phyloP scores from a whole-genome alignment of 179 eudicot genomes.

The Actinidia chinensis region DNA sequence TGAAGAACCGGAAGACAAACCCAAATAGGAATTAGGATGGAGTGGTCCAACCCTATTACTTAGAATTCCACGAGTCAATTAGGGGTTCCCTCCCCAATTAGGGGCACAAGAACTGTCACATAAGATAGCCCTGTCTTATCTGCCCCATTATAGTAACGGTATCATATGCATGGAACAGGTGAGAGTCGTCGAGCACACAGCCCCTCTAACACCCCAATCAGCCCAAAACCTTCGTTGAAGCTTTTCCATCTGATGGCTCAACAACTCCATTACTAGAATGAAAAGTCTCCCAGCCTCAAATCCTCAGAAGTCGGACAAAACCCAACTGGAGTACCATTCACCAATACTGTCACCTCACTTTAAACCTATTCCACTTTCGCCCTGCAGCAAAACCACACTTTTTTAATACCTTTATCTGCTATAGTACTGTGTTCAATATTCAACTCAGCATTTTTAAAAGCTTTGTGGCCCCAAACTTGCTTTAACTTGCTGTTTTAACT shows the following conservation, averaged over 20 bases:
- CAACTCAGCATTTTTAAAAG: neutral
- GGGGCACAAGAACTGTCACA: too few relatives aligned
- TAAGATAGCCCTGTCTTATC: too few relatives aligned
- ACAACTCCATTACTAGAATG: neutral
- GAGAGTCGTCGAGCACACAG: too few relatives aligned
- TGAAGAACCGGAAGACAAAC: too few relatives aligned
- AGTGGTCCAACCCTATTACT: too few relatives aligned
- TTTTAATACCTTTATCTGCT: conserved; percentile 5
- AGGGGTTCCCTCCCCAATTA: too few relatives aligned
- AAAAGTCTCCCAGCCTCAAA: neutral
- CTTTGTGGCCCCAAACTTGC: neutral
- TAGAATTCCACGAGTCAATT: too few relatives aligned
- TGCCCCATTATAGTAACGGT: too few relatives aligned
- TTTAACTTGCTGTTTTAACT: neutral
- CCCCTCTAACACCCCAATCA: conserved; percentile 8
- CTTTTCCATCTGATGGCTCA: neutral
- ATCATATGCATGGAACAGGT: neutral
- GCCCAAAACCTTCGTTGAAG: neutral
- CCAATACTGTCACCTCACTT: neutral
- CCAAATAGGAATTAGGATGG: too few relatives aligned
- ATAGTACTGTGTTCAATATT: neutral
- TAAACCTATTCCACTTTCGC: neutral
- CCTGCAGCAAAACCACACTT: neutral
- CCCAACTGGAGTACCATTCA: neutral
- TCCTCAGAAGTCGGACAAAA: neutral